A percentile compares a stretch with the other conserved stretches of the same genome.
These are phyloP conservation scores for Phyllostachys edulis DNA, from an alignment of 176 grass and related monocot genomes.

Conservation along the genomic window DNA sequence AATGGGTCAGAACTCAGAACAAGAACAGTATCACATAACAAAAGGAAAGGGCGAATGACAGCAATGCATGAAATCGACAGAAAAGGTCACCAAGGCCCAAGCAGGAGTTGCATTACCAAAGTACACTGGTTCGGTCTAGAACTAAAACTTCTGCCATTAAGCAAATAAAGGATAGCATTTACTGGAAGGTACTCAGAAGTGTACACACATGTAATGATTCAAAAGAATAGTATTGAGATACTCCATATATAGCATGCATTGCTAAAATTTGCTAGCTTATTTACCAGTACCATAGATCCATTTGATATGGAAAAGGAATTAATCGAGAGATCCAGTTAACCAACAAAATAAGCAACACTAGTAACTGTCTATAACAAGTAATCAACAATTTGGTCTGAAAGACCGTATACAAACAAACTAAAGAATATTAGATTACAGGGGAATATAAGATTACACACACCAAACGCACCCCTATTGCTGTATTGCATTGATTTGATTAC, in stretches of 20 bases:
- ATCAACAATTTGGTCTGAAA: neutral
- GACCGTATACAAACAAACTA: neutral
- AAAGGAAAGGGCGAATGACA: neutral
- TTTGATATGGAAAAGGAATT: neutral
- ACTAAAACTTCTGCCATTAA: neutral
- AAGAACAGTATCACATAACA: neutral
- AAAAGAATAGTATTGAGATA: neutral
- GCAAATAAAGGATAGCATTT: neutral
- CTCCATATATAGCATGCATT: neutral
- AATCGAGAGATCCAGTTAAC: neutral
- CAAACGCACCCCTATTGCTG: too few species aligned
- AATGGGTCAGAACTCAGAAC: conserved; percentile 22
- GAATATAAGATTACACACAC: too few species aligned
- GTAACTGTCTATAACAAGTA: neutral
- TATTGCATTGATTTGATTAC: neutral
- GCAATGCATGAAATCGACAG: too few species aligned
- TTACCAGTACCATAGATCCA: neutral
- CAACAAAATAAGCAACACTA: neutral
- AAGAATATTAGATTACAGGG: too few species aligned
- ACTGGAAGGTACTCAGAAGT: neutral
- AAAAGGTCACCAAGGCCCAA: neutral
- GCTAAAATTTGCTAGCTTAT: neutral
- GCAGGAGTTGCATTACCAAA: conserved; percentile 1
- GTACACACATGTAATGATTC: neutral
- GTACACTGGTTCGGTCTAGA: neutral